Evolutionary conservation across 495 filamentous ascomycete genomes (phyloP).

Genomic region (Melanomma pulvis-pyrius): DNA sequence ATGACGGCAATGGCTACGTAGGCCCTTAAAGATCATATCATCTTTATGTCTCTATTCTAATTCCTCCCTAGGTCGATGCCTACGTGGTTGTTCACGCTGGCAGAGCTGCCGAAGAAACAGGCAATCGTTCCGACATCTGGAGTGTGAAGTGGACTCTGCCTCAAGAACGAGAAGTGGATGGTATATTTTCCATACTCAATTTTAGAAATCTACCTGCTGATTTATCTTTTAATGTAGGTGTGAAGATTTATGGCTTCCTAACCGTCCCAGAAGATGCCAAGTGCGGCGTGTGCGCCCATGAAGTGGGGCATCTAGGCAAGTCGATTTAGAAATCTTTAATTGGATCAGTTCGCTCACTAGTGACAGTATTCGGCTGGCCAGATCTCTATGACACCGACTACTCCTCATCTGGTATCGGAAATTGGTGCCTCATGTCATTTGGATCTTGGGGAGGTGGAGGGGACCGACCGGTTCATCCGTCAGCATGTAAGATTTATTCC

Average conservation of each 20-base stretch:
- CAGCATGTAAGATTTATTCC: slow-evolving; percentile 7
- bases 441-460: slow-evolving; percentile 25
- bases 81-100: slow-evolving; percentile 31
- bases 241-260: slow-evolving; percentile 26
- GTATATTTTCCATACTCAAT: neutral
- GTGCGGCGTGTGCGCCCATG: slow-evolving; percentile 25
- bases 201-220: neutral
- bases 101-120: slow-evolving; percentile 14
- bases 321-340: slow-evolving; percentile 9
- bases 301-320: too few relatives aligned
- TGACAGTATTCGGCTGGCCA: slow-evolving; percentile 24
- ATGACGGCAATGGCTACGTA: slow-evolving; percentile 30
- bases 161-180: slow-evolving; percentile 2
- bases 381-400: slow-evolving; percentile 29
- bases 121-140: slow-evolving; percentile 17
- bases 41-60: neutral
- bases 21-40: neutral
- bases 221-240: neutral
- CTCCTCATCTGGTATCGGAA: slow-evolving; percentile 17
- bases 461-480: slow-evolving; percentile 23
- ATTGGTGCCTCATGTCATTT: slow-evolving; percentile 27
- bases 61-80: slow-evolving; percentile 22
- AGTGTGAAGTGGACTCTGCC: slow-evolving; percentile 27
- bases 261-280: slow-evolving; percentile 27
- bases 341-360: neutral